Evolutionary conservation across 306 rosid species (phyloP), one percentile per base, ranked within the genome.

Genomic region (Glycine latifolia): DNA sequence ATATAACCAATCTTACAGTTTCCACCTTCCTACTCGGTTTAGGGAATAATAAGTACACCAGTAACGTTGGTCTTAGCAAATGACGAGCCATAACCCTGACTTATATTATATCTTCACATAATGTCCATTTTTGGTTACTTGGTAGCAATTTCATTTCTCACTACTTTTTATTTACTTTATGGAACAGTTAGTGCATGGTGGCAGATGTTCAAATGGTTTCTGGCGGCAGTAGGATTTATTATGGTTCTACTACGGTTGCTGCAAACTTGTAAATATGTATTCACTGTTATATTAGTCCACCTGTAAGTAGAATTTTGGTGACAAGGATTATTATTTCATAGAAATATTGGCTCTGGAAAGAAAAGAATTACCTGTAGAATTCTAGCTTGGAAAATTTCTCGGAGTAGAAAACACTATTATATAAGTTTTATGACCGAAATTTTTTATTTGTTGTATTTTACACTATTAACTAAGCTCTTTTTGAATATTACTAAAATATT

Each of bases 241-340:
- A 9, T 52, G 86, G 81, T 20, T n/a, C 54, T 39, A n/a, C 74
- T 43, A 49, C 48, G 56, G 75, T 70, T 41, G 80, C 65, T 71
- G 71, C 55, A 71, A 44, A 55, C 48, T 4, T 37, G 4, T 78
- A n/a, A n/a, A n/a, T n/a, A 58, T 61, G 82, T 81, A 84, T 78
- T 84, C 77, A 48, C 61, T 74, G 14, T 54, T 43, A 44, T 81
- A 67, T 31, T 49, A 54, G 31, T 74, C 81, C 73, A 73, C 16
- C 59, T 87, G 88, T 84, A 81, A 81, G 90, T 87, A 87, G 73
- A 74, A 78, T 81, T 87, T 87, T 81, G 84, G 63, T 48, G 47
- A 55, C 9, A 68, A 39, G 39, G 76, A 62, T 73, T 53, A 54
- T 72, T 44, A 31, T 78, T 78, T 44, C 76, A 48, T 71, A 47